Base-by-base conservation (phyloP, 805 yeast species). In the Cyberlindnera mycetangii region DNA sequence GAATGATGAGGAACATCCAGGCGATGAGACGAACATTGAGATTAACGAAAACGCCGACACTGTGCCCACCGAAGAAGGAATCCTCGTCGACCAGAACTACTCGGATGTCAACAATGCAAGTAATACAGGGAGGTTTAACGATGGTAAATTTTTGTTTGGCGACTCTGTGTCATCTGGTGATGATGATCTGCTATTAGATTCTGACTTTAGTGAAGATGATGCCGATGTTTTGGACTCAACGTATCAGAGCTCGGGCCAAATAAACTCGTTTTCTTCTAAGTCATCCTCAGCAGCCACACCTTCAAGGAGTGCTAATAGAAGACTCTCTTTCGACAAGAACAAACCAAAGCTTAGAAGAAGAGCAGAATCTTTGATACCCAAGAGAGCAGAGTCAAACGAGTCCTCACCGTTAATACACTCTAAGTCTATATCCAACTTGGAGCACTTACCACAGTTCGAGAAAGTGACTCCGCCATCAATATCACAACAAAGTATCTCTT, bases 181-280 rank as follows among this genome's bases (percentile, higher is more conserved):
- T 44, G 59, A 55, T 59, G 59, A 53, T 9, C 31, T 58, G 6
- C 37, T 56, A 7, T 36, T 59, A 19, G 62, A 53, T 33, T 62
- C 69, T n/a, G 70, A 62, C 34, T 58, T 65, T 40, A 59, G 66
- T 22, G 66, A 64, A 37, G 75, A 69, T 18, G 74, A 68, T 34
- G 69, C 63, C 35, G 62, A 61, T 34, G 68, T 68, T 34, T 49
- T 69, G n/a, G 74, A 66, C 41, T 71, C 67, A 36, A 68, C 67
- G n/a, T 54, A 71, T 46, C 56, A 65, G 37, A 58, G 51, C 15
- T 60, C 44, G 62, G 68, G 7, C 48, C 65, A 49, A 22, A 41
- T 40, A 3, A 37, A 45, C n/a, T 45, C 49, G 3, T 16, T 45
- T 41, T 64, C 49, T n/a, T 44, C 53, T 8, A 45, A 45, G 24